A percentile compares a stretch with the other conserved stretches of the same genome.
Evolutionary conservation across 495 filamentous ascomycete genomes (phyloP).

Genomic region (Letharia lupina): DNA sequence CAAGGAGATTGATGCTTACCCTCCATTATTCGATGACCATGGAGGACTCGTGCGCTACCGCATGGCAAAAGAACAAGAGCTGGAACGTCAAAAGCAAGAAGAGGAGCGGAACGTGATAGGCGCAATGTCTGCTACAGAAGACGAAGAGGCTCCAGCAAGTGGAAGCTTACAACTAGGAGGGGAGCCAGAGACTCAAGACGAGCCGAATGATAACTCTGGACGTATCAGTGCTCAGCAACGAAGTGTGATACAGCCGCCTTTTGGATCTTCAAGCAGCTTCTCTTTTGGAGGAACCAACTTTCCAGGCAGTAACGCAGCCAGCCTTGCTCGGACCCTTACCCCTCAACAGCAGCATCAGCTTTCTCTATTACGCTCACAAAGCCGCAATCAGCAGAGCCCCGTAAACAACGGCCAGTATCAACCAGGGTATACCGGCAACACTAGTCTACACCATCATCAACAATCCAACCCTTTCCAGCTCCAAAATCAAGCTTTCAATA

Average conservation of each 20-base stretch:
- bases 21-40: slow-evolving; percentile 70
- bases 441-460: slow-evolving; percentile 28
- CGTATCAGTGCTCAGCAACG: slow-evolving; percentile 43
- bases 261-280: slow-evolving; percentile 44
- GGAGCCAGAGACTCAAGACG: slow-evolving; percentile 66
- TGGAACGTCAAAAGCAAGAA: slow-evolving; percentile 54
- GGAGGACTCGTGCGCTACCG: slow-evolving; percentile 65
- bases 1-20: slow-evolving; percentile 51
- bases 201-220: slow-evolving; percentile 41
- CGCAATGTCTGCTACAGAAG: slow-evolving; percentile 34
- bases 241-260: slow-evolving; percentile 63
- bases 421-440: slow-evolving; percentile 36
- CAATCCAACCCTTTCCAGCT: slow-evolving; percentile 56
- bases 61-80: slow-evolving; percentile 59
- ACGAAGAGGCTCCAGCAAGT: slow-evolving; percentile 58
- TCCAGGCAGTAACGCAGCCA: slow-evolving; percentile 45
- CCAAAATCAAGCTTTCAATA: slow-evolving; percentile 37
- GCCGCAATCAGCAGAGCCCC: slow-evolving; percentile 38
- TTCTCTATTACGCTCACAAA: slow-evolving; percentile 55
- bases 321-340: slow-evolving; percentile 59
- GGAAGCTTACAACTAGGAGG: slow-evolving; percentile 85
- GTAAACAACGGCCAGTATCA: slow-evolving; percentile 52
- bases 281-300: slow-evolving; percentile 41
- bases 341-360: slow-evolving; percentile 73
- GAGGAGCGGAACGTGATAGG: slow-evolving; percentile 47